These are phyloP conservation scores for Trichomonas tenax DNA, from an alignment of 208 protist species.

Conservation along the genomic window DNA sequence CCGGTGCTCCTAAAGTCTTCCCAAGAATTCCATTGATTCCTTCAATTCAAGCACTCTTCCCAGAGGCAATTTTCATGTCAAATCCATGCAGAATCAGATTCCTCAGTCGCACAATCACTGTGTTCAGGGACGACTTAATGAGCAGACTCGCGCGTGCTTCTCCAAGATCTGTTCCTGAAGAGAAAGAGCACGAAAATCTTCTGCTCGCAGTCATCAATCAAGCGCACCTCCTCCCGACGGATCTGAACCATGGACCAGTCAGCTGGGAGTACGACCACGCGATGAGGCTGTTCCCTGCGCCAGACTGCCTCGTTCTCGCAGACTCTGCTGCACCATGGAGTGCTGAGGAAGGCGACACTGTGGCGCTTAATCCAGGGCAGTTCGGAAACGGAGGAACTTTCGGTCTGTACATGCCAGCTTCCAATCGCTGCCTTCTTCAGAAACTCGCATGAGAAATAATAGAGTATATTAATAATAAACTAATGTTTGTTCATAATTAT, in stretches of 20 bases:
- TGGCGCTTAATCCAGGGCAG: neutral
- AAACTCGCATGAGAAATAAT: too few species aligned
- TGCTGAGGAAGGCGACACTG: neutral
- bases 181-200: neutral
- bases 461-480: too few species aligned
- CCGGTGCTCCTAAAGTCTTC: neutral
- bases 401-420: neutral
- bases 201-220: neutral
- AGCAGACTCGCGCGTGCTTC: neutral
- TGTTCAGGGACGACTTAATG: neutral
- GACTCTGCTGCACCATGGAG: neutral
- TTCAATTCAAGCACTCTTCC: neutral
- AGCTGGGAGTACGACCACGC: neutral
- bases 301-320: neutral
- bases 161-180: neutral
- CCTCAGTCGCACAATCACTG: neutral
- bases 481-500: too few species aligned
- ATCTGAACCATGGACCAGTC: neutral
- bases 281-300: neutral
- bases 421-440: too few species aligned
- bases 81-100: neutral
- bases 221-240: neutral
- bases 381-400: neutral
- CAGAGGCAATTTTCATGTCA: neutral
- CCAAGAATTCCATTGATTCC: neutral